Base-by-base conservation (phyloP, 2,329 filamentous ascomycete genomes). In the Trichoderma hamatum region DNA sequence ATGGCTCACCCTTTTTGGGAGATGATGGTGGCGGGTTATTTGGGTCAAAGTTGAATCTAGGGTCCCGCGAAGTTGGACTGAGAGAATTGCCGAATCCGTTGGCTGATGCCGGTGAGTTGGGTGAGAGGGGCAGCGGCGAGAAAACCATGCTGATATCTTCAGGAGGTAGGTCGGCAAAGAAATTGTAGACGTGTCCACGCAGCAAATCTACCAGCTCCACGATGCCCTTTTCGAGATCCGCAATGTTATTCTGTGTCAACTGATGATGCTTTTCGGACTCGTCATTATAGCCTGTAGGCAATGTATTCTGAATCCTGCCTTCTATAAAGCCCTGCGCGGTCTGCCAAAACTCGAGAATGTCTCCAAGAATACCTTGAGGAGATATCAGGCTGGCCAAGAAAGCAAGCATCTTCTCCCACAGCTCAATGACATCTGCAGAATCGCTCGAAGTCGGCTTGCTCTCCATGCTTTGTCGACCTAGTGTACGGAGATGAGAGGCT, bases 271-370 rank as follows among this genome's bases (percentile, higher is more conserved):
- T 85, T 60, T 88, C 86, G 67, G 93, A 97, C 75, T 94, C 90
- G 26, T 91, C 92, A 70, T 95, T 92, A 75, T 93, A 92, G 10
- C 93, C 94, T 51, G 87, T 84, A 0, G 96, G 95, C 67, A 99
- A 83, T 16, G 87, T 88, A 72, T 88, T 89, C 77, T 98, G 95
- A 30, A 92, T 91, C 72, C 88, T 93, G 21, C 94, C 95, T 56
- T 93, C 89, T 69, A 98, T 91, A 77, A 99, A 99, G 0, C 92
- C 92, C 75, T 96, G 90, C 0, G 94, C 90, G 16, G 90, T 96
- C 72, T 97, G 92, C 93, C 95, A 97, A 78, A 97, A 98, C 72
- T 97, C 94, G 21, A 97, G 81, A 1, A 98, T 87, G 78, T 99
- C 96, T 0, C 93, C 94, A 6, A 99, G 83, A 19, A 98, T 85